Evolutionary conservation across 192 early-diverging fungal genomes (phyloP).

Genomic region (Pilobolus umbonatus): DNA sequence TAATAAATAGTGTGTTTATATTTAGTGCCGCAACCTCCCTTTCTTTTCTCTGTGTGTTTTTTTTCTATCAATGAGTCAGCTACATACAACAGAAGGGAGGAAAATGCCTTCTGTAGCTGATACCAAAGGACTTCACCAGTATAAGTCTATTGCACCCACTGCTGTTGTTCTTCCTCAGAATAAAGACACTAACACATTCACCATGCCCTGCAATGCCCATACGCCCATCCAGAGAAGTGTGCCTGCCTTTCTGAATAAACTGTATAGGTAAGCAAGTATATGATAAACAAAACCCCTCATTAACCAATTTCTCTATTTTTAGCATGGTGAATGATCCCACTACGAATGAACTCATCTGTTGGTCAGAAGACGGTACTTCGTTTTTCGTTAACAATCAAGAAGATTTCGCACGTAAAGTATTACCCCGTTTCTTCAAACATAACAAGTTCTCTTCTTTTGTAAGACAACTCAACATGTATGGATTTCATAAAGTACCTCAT

Average conservation of each 20-base stretch:
- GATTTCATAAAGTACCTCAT: conserved; percentile 96
- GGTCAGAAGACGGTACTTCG: conserved; percentile 82
- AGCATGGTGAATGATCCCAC: conserved; percentile 88
- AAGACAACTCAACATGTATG: conserved; percentile 93
- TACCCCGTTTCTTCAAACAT: conserved; percentile 90
- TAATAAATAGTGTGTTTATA: too few relatives aligned
- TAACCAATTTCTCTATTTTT: background rate
- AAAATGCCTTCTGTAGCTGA: too few relatives aligned
- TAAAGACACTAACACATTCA: background rate
- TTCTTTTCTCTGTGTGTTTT: too few relatives aligned
- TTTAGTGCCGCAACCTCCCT: too few relatives aligned
- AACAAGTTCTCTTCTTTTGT: conserved; percentile 90
- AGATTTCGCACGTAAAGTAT: conserved; percentile 43
- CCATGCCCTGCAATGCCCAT: background rate
- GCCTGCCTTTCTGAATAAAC: conserved; percentile 88
- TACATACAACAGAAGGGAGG: too few relatives aligned
- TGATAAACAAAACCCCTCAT: background rate
- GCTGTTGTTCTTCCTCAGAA: background rate
- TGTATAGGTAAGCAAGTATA: conserved; percentile 63
- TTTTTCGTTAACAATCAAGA: conserved; percentile 63
- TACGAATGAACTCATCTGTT: conserved; percentile 81
- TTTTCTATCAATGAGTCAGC: too few relatives aligned
- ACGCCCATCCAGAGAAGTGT: conserved; percentile 41
- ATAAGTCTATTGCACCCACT: background rate
- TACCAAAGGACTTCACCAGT: too few relatives aligned